phyloP scores from a whole-genome alignment of 1,139 yeast species.

The Scheffersomyces quercinus region DNA sequence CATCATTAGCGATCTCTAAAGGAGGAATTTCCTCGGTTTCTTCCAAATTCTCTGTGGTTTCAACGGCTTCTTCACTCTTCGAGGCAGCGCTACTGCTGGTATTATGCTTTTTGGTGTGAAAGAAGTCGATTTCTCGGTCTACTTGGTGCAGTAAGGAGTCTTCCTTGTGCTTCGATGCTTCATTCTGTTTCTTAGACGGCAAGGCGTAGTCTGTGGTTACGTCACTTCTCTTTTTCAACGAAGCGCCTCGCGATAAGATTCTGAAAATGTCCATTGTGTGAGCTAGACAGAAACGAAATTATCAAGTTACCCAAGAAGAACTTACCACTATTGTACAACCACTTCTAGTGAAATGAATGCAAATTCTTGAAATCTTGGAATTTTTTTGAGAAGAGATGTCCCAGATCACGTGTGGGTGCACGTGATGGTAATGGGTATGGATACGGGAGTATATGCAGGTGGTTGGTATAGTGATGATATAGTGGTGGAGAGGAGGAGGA shows the following conservation, averaged over 20 bases:
- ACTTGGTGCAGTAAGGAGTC: conserved; percentile 45
- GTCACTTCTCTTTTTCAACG: conserved; percentile 56
- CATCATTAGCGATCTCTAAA: conserved; percentile 49
- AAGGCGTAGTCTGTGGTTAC: conserved; percentile 46
- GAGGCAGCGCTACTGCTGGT: not conserved
- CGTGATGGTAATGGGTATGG: not conserved
- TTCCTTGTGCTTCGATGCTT: conserved; percentile 29
- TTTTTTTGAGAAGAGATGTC: no score
- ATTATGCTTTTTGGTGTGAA: conserved; percentile 52
- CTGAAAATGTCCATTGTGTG: conserved; percentile 81
- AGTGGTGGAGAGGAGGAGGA: not conserved
- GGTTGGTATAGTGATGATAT: not conserved
- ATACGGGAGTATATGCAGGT: not conserved
- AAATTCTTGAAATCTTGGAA: no score
- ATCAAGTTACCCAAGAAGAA: not conserved
- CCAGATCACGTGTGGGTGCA: no score
- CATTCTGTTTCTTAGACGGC: conserved; percentile 27
- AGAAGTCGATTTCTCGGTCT: conserved; percentile 69
- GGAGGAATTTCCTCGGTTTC: conserved; percentile 32
- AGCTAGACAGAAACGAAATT: conserved; percentile 2
- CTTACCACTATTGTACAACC: not conserved
- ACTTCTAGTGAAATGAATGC: no score
- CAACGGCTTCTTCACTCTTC: not conserved
- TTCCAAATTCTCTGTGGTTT: conserved; percentile 13
- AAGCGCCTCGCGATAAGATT: conserved; percentile 83